phyloP scores from a whole-genome alignment of 2,329 filamentous ascomycete genomes.

The Eutypa lata region DNA sequence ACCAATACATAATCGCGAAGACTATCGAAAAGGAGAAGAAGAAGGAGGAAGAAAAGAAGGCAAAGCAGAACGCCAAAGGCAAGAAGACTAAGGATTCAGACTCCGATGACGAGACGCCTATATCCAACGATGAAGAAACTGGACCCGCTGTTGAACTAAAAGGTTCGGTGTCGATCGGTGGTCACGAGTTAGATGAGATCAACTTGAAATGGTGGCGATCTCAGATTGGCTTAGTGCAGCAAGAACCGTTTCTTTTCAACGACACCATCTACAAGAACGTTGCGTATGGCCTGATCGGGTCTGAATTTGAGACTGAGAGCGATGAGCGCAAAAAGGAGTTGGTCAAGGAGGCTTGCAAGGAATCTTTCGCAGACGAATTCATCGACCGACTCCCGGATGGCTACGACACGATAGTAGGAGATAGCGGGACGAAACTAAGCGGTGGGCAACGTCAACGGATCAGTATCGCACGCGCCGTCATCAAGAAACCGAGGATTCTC shows the following conservation, averaged over 20 bases:
- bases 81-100: slow-evolving; percentile 28
- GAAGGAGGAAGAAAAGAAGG: slow-evolving; percentile 36
- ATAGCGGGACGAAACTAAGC: slow-evolving; percentile 73
- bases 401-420: slow-evolving; percentile 73
- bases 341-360: slow-evolving; percentile 61
- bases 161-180: slow-evolving; percentile 53
- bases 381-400: slow-evolving; percentile 61
- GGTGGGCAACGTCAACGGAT: slow-evolving; percentile 85
- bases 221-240: slow-evolving; percentile 64
- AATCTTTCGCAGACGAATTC: slow-evolving; percentile 69
- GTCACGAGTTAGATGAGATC: slow-evolving; percentile 52
- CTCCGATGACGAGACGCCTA: slow-evolving; percentile 19
- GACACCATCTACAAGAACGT: slow-evolving; percentile 63
- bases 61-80: slow-evolving; percentile 22
- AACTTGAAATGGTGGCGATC: slow-evolving; percentile 62
- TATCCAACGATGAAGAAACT: slow-evolving; percentile 27
- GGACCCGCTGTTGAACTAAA: slow-evolving; percentile 44
- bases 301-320: slow-evolving; percentile 48
- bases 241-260: slow-evolving; percentile 68
- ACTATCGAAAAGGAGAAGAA: slow-evolving; percentile 44
- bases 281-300: slow-evolving; percentile 53
- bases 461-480: slow-evolving; percentile 72
- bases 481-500: slow-evolving; percentile 67
- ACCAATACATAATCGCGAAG: slow-evolving; percentile 50
- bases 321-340: slow-evolving; percentile 56